phyloP scores from a whole-genome alignment of 2,329 filamentous ascomycete species.

The Cytospora paraplurivora region DNA sequence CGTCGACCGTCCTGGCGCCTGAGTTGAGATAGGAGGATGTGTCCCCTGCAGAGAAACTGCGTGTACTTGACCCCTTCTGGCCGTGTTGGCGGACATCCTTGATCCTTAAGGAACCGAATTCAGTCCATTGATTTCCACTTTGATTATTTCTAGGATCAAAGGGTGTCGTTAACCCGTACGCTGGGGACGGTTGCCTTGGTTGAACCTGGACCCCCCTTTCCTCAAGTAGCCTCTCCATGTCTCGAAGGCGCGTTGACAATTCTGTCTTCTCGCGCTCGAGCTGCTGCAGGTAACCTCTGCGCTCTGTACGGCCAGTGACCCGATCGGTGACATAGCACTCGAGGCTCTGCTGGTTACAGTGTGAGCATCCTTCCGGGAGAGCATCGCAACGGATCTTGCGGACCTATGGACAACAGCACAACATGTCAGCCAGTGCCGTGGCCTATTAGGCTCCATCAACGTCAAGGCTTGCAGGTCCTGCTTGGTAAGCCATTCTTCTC shows the following conservation, averaged over 20 bases:
- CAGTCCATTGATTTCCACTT: slow-evolving; percentile 41
- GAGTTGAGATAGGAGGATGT: slow-evolving; percentile 23
- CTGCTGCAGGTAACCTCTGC: slow-evolving; percentile 75
- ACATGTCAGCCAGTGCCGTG: slow-evolving; percentile 1
- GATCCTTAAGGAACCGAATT: slow-evolving; percentile 41
- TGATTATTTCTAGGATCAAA: slow-evolving; percentile 36
- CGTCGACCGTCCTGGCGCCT: slow-evolving; percentile 53
- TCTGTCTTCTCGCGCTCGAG: slow-evolving; percentile 72
- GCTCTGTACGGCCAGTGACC: slow-evolving; percentile 78
- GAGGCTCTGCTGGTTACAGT: slow-evolving; percentile 74
- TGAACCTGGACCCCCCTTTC: slow-evolving; percentile 63
- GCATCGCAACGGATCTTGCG: slow-evolving; percentile 89
- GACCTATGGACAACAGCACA: slow-evolving; percentile 50
- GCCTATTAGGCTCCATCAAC: not conserved
- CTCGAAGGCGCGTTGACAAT: slow-evolving; percentile 66
- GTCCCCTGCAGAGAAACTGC: slow-evolving; percentile 1
- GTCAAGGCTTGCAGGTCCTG: not conserved
- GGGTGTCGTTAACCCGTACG: slow-evolving; percentile 36
- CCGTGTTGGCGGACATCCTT: slow-evolving; percentile 40
- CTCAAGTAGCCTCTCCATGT: slow-evolving; percentile 67
- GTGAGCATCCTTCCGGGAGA: slow-evolving; percentile 76
- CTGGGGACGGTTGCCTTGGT: slow-evolving; percentile 45
- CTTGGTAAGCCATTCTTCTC: not conserved
- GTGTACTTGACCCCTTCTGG: slow-evolving; percentile 26
- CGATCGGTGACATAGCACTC: slow-evolving; percentile 85